phyloP scores from a whole-genome alignment of 371 early-diverging fungal genomes.

The Batkoa obscura region DNA sequence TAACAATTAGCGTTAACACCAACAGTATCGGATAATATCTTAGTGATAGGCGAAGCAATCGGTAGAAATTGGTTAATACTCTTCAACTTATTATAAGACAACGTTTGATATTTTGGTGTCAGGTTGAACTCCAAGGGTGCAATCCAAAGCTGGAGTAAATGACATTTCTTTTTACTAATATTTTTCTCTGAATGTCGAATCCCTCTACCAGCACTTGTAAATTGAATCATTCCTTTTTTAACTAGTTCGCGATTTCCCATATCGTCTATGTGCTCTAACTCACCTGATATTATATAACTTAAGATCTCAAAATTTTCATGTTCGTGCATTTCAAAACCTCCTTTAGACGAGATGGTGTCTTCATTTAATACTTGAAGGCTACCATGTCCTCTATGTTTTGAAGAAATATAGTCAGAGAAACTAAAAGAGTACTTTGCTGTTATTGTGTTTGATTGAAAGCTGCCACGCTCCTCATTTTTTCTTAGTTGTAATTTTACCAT shows the following conservation, averaged over 20 bases:
- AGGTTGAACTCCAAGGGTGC: constrained; percentile 8
- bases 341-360: constrained; percentile 9
- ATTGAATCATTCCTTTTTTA: constrained; percentile 13
- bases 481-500: too few species aligned
- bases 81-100: constrained; percentile 5
- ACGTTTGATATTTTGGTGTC: constrained; percentile 11
- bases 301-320: constrained; percentile 14
- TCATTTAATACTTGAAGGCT: constrained; percentile 11
- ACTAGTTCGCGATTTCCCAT: constrained; percentile 14
- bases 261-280: constrained; percentile 11
- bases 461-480: too few species aligned
- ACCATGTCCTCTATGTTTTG: not conserved
- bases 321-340: constrained; percentile 12
- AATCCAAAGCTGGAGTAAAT: constrained; percentile 18
- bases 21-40: too few species aligned
- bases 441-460: too few species aligned
- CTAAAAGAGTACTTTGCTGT: too few species aligned
- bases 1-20: too few species aligned
- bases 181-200: constrained; percentile 15
- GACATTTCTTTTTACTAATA: constrained; percentile 7
- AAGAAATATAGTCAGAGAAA: too few species aligned
- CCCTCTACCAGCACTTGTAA: constrained; percentile 17
- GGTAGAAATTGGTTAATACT: constrained; percentile 6
- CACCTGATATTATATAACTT: constrained; percentile 11
- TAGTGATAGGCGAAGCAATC: not conserved